Evolutionary conservation across 371 early-diverging fungal species (phyloP).

Genomic region (Capillidium heterosporum): DNA sequence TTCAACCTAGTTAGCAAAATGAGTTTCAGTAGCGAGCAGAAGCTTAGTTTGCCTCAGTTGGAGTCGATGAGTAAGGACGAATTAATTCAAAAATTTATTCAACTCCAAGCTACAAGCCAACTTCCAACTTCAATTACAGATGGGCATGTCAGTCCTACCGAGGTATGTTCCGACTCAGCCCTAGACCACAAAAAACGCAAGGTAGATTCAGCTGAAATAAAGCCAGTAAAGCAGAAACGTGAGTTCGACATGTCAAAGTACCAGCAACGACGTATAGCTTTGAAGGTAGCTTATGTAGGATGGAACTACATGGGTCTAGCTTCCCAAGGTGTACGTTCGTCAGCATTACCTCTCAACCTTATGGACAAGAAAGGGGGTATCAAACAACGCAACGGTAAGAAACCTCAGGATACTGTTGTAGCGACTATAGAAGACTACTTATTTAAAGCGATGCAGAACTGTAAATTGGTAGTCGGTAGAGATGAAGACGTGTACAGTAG

Average conservation of each 20-base stretch:
- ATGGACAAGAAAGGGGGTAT: conserved; percentile 10
- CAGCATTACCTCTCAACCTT: conserved; percentile 9
- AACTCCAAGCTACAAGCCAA: too few species aligned
- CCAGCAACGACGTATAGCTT: conserved; percentile 58
- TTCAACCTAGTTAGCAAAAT: too few species aligned
- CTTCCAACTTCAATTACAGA: too few species aligned
- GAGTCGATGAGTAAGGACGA: too few species aligned
- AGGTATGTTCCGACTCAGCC: too few species aligned
- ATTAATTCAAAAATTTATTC: too few species aligned
- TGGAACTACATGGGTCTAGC: conserved; percentile 85
- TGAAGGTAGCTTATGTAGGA: conserved; percentile 81
- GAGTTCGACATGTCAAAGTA: conserved; percentile 62
- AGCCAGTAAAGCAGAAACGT: conserved; percentile 18
- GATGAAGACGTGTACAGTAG: conserved; percentile 44
- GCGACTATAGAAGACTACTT: conserved; percentile 73
- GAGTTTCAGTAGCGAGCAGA: too few species aligned
- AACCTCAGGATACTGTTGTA: conserved; percentile 18
- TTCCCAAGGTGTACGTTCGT: conserved; percentile 24
- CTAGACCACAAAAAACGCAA: neutral
- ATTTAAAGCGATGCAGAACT: conserved; percentile 50
- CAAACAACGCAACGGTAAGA: conserved; percentile 6
- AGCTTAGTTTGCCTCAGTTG: too few species aligned
- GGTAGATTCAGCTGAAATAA: conserved; percentile 14
- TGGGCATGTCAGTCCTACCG: too few species aligned
- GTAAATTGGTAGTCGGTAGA: conserved; percentile 46